A percentile compares a stretch with the other conserved stretches of the same genome.
Conservation (phyloP, 192 early-diverging fungal genomes). For the Blastocladiella britannica region DNA sequence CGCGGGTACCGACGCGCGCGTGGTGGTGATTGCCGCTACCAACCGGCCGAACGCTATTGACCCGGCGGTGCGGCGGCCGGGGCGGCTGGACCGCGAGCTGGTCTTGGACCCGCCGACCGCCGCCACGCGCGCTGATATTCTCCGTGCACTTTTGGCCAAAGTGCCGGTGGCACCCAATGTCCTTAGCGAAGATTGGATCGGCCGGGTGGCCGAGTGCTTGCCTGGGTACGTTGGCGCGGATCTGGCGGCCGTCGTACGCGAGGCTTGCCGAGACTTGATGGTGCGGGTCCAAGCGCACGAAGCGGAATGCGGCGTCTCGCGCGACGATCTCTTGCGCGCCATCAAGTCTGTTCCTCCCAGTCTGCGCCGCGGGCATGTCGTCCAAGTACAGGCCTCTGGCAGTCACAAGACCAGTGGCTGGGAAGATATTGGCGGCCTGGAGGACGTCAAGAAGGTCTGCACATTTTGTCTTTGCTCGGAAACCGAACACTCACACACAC, state of each 20-base stretch:
- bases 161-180: constrained; percentile 33
- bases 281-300: constrained; percentile 1
- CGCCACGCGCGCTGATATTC: constrained; percentile 33
- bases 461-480: background rate
- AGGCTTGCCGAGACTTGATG: constrained; percentile 33
- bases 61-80: constrained; percentile 61
- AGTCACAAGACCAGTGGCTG: constrained; percentile 34
- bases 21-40: constrained; percentile 70
- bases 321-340: constrained; percentile 35
- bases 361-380: constrained; percentile 38
- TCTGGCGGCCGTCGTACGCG: constrained; percentile 59
- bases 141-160: constrained; percentile 27
- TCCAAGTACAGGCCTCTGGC: too few relatives aligned
- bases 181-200: constrained; percentile 22
- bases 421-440: constrained; percentile 76
- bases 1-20: constrained; percentile 22
- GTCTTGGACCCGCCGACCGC: constrained; percentile 53
- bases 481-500: background rate
- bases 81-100: constrained; percentile 73
- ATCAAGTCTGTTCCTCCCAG: constrained; percentile 46
- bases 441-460: constrained; percentile 50
- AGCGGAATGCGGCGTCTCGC: constrained; percentile 12
- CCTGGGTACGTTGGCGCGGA: constrained; percentile 93
- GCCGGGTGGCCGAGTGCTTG: constrained; percentile 32
- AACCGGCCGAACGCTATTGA: constrained; percentile 74